Evolutionary conservation across 2,329 filamentous ascomycete species (phyloP).

Genomic region (Fusarium newnesense): DNA sequence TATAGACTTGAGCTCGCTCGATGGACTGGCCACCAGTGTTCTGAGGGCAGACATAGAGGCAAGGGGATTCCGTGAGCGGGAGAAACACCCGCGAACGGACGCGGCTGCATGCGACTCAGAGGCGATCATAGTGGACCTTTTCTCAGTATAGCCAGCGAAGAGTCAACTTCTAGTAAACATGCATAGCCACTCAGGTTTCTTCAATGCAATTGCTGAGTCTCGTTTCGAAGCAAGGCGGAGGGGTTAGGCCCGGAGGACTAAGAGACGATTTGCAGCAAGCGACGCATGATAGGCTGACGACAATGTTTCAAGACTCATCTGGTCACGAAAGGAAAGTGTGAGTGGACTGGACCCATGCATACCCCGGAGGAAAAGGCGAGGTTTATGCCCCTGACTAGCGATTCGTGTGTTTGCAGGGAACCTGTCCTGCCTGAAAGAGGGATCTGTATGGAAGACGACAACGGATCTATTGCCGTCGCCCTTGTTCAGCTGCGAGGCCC

Average conservation of each 20-base stretch:
- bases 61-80: slow-evolving; percentile 18
- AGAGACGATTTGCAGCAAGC: slow-evolving; percentile 29
- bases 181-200: slow-evolving; percentile 39
- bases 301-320: slow-evolving; percentile 45
- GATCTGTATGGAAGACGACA: slow-evolving; percentile 8
- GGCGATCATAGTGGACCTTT: slow-evolving; percentile 31
- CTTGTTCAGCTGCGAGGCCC: slow-evolving; percentile 36
- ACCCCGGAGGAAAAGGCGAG: slow-evolving; percentile 32
- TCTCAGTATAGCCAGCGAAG: slow-evolving; percentile 46
- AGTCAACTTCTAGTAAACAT: slow-evolving; percentile 31
- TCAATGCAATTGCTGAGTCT: slow-evolving; percentile 36
- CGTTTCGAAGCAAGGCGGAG: slow-evolving; percentile 54
- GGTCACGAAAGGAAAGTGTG: slow-evolving; percentile 41
- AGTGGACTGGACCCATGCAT: slow-evolving; percentile 35
- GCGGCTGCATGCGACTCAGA: slow-evolving; percentile 23
- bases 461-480: slow-evolving; percentile 9
- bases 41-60: slow-evolving; percentile 26
- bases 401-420: slow-evolving; percentile 31
- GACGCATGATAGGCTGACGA: slow-evolving; percentile 46
- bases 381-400: slow-evolving; percentile 42
- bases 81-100: slow-evolving; percentile 36
- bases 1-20: slow-evolving; percentile 30
- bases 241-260: slow-evolving; percentile 44
- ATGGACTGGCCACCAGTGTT: slow-evolving; percentile 33
- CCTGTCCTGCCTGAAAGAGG: slow-evolving; percentile 5